Conservation (phyloP, 2,329 filamentous ascomycete genomes). For the Tolypocladium amazonense region DNA sequence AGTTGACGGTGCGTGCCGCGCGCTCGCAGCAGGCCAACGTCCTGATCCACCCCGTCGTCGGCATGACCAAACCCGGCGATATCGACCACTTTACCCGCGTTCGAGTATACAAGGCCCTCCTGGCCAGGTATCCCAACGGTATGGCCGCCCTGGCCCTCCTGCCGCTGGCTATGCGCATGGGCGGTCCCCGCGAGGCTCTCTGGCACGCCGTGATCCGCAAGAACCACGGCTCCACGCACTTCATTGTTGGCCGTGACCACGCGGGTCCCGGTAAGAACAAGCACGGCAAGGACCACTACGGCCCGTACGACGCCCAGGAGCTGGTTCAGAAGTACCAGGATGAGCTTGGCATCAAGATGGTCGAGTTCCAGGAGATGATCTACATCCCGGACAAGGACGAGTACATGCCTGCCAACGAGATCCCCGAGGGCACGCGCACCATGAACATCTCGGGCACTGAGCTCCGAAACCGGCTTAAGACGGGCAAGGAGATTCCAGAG, state of each 20-base stretch:
- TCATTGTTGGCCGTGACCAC: constrained; percentile 98
- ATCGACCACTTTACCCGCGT: constrained; percentile 99
- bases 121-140: constrained; percentile 95
- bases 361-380: constrained; percentile 99
- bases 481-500: constrained; percentile 88
- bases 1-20: constrained; percentile 93
- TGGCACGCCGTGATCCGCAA: constrained; percentile 99
- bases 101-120: constrained; percentile 93
- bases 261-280: constrained; percentile 97
- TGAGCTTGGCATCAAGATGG: constrained; percentile 96
- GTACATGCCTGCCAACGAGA: constrained; percentile 88
- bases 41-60: constrained; percentile 96
- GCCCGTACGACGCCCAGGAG: constrained; percentile 93
- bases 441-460: constrained; percentile 83
- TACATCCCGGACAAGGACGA: constrained; percentile 96
- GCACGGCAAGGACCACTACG: constrained; percentile 93
- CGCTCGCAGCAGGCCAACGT: constrained; percentile 96
- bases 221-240: constrained; percentile 98
- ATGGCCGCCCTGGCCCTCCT: constrained; percentile 96
- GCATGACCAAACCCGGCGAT: constrained; percentile 96
- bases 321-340: constrained; percentile 93
- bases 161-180: constrained; percentile 97
- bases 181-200: constrained; percentile 92
- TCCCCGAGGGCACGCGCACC: constrained; percentile 72
- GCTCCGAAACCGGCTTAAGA: constrained; percentile 82